A percentile compares a stretch with the other conserved stretches of the same genome.
phyloP scores from a whole-genome alignment of 306 rosid genomes.

The Vigna unguiculata region DNA sequence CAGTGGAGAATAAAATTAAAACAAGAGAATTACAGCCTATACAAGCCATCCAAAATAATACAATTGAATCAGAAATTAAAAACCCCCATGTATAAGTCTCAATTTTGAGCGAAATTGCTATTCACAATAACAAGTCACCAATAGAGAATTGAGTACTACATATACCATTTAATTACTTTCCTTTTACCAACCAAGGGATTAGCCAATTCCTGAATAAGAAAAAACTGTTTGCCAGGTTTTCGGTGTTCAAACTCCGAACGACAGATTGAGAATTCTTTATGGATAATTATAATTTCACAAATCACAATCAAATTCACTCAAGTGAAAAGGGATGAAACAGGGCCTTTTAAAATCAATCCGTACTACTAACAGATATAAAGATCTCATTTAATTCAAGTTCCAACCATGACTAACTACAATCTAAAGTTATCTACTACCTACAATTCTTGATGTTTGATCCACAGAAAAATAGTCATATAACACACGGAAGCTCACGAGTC shows the following conservation, averaged over 20 bases:
- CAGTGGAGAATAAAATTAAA: constrained; percentile 30
- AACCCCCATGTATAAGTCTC: not conserved
- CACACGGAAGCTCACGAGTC: not conserved
- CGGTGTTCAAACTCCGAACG: constrained; percentile 10
- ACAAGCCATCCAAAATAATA: constrained; percentile 12
- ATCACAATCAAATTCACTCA: constrained; percentile 9
- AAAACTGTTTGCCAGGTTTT: constrained; percentile 1
- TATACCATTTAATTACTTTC: constrained; percentile 28
- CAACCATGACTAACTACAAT: constrained; percentile 9
- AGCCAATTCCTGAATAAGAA: not conserved
- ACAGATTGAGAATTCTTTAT: constrained; percentile 19
- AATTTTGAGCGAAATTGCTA: constrained; percentile 23
- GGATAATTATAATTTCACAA: constrained; percentile 28
- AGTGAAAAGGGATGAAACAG: not conserved
- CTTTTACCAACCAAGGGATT: not conserved
- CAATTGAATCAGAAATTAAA: constrained; percentile 19
- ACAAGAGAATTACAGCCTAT: constrained; percentile 11
- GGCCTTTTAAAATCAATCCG: constrained; percentile 1
- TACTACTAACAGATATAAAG: constrained; percentile 7
- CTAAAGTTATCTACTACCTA: not conserved
- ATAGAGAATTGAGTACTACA: constrained; percentile 11
- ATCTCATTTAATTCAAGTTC: constrained; percentile 8
- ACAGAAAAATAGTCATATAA: not conserved
- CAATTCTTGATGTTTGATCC: constrained; percentile 13
- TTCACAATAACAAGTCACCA: constrained; percentile 17